phyloP scores from a whole-genome alignment of 129 eudicot species.

The Lonicera japonica region DNA sequence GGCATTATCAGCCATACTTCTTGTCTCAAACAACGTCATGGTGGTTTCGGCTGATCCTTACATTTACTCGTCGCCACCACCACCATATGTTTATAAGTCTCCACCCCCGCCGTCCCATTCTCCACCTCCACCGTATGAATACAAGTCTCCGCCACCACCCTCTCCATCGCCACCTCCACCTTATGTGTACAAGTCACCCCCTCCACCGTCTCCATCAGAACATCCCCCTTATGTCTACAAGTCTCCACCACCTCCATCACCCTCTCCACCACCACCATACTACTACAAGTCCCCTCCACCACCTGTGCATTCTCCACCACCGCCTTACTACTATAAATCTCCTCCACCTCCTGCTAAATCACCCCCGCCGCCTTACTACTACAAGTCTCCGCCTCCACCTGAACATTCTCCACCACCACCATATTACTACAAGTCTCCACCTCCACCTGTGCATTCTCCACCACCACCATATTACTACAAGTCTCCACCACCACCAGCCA shows the following conservation, averaged over 20 bases:
- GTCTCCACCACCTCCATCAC: conserved; percentile 14
- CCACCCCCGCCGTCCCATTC: no score
- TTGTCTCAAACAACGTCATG: conserved; percentile 19
- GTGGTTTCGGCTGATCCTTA: conserved; percentile 24
- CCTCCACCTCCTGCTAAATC: conserved; percentile 34
- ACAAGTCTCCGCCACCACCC: no score
- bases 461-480: conserved; percentile 24
- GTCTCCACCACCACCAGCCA: conserved; percentile 24
- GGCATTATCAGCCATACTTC: conserved; percentile 25
- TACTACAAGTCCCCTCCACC: conserved; percentile 9
- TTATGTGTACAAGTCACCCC: conserved; percentile 15
- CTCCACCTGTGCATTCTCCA: conserved; percentile 18
- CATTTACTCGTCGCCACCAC: conserved; percentile 26
- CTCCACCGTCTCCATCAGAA: conserved; percentile 12
- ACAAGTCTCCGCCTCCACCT: conserved; percentile 43
- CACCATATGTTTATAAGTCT: no score
- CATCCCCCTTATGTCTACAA: conserved; percentile 16
- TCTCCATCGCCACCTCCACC: conserved; percentile 24
- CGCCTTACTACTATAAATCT: conserved; percentile 24
- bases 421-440: conserved; percentile 24
- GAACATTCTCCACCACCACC: conserved; percentile 34
- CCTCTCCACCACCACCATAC: conserved; percentile 2
- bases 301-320: conserved; percentile 7
- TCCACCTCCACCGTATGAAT: no score
- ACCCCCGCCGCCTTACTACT: conserved; percentile 15